Conservation (phyloP, 768 basidiomycete species). For the Myochromella boudieri region DNA sequence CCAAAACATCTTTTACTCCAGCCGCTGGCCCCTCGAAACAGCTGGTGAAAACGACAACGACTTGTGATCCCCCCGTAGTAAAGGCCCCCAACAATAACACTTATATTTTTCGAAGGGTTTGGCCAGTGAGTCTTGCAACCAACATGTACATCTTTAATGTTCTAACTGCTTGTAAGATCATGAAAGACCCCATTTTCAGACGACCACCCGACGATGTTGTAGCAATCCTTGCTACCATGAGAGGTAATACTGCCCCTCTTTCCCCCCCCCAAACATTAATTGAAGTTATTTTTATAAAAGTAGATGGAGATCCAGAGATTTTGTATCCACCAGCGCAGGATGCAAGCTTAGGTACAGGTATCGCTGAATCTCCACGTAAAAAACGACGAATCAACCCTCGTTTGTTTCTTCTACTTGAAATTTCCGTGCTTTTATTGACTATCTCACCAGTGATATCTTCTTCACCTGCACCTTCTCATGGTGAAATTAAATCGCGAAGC, state of each 20-base stretch:
- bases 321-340: not conserved
- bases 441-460: conserved; percentile 5
- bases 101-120: not conserved
- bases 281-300: not conserved
- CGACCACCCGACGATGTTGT: conserved; percentile 13
- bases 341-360: not conserved
- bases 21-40: not conserved
- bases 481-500: conserved; percentile 11
- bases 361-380: conserved; percentile 7
- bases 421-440: not conserved
- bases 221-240: conserved; percentile 14
- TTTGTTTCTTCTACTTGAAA: not conserved
- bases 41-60: not conserved
- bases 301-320: conserved; percentile 1
- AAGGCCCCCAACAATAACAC: not conserved
- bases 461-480: not conserved
- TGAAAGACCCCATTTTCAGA: conserved; percentile 5
- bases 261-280: not conserved
- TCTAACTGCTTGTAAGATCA: conserved; percentile 3
- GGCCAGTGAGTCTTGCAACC: conserved; percentile 4
- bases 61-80: not conserved
- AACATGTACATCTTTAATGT: not conserved
- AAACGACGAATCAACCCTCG: conserved; percentile 13
- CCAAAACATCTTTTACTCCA: not conserved
- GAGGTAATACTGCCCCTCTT: conserved; percentile 6